phyloP scores from a whole-genome alignment of 2,329 filamentous ascomycete species.

The Leptographium radiaticola region DNA sequence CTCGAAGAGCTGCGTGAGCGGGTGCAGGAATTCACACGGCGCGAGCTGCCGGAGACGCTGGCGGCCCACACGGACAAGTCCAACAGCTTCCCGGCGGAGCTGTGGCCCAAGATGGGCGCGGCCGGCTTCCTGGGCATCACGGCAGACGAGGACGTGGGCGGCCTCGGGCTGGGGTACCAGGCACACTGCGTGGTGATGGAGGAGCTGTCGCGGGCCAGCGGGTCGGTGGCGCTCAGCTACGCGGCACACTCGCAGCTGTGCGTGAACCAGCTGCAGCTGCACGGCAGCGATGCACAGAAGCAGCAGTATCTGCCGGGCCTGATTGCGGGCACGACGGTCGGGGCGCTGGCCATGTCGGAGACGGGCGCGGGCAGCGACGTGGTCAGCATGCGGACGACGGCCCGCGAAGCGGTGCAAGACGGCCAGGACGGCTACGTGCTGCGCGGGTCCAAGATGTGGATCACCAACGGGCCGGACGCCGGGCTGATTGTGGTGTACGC shows the following conservation, averaged over 20 bases:
- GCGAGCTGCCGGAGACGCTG: slow-evolving; percentile 75
- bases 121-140: slow-evolving; percentile 89
- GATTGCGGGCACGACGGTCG: slow-evolving; percentile 67
- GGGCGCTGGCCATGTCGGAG: slow-evolving; percentile 90
- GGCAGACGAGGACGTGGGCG: slow-evolving; percentile 83
- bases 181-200: slow-evolving; percentile 94
- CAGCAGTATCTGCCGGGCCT: slow-evolving; percentile 65
- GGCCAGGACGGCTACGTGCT: slow-evolving; percentile 49
- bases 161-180: slow-evolving; percentile 86
- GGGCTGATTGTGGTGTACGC: slow-evolving; percentile 91
- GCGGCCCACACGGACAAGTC: slow-evolving; percentile 70
- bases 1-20: slow-evolving; percentile 69
- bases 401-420: not conserved
- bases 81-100: slow-evolving; percentile 78
- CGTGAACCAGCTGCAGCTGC: slow-evolving; percentile 90
- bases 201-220: slow-evolving; percentile 80
- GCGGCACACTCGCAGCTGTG: slow-evolving; percentile 93
- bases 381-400: slow-evolving; percentile 79
- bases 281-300: slow-evolving; percentile 72
- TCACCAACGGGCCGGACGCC: slow-evolving; percentile 95
- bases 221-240: slow-evolving; percentile 76
- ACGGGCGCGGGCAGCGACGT: slow-evolving; percentile 85
- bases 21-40: slow-evolving; percentile 77
- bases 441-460: slow-evolving; percentile 97
- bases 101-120: slow-evolving; percentile 90